phyloP scores from a whole-genome alignment of 176 grass and related monocot species.

The Triticum dicoccoides region DNA sequence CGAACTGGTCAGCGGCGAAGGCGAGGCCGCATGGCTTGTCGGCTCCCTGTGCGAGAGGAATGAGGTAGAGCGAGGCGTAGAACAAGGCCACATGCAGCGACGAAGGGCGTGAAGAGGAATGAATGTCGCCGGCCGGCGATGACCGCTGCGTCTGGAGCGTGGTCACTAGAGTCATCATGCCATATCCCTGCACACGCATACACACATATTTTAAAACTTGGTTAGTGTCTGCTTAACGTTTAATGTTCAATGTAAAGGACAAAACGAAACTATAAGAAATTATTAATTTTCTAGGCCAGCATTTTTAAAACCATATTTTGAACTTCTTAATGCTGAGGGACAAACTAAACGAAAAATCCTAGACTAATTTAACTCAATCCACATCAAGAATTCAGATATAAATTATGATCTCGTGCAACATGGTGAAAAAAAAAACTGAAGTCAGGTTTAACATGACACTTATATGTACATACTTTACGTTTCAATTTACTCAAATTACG shows the following conservation, averaged over 20 bases:
- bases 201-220: neutral
- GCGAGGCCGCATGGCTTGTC: neutral
- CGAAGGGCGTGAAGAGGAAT: neutral
- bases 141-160: neutral
- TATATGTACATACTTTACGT: no score
- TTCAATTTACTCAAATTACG: neutral
- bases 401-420: neutral
- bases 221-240: neutral
- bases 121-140: neutral
- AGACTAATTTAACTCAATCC: neutral
- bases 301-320: neutral
- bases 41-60: neutral
- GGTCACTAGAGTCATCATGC: neutral
- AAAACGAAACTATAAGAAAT: neutral
- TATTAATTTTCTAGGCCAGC: neutral
- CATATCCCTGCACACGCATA: neutral
- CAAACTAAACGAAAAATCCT: neutral
- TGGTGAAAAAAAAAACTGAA: neutral
- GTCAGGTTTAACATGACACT: neutral
- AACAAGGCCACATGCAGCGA: neutral
- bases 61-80: neutral
- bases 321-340: neutral
- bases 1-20: slow-evolving; percentile 7
- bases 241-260: neutral
- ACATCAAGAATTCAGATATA: neutral